Evolutionary conservation across 176 grass and related monocot species (phyloP), one percentile per base, ranked within the genome.

Genomic region (Dactylis glomerata): DNA sequence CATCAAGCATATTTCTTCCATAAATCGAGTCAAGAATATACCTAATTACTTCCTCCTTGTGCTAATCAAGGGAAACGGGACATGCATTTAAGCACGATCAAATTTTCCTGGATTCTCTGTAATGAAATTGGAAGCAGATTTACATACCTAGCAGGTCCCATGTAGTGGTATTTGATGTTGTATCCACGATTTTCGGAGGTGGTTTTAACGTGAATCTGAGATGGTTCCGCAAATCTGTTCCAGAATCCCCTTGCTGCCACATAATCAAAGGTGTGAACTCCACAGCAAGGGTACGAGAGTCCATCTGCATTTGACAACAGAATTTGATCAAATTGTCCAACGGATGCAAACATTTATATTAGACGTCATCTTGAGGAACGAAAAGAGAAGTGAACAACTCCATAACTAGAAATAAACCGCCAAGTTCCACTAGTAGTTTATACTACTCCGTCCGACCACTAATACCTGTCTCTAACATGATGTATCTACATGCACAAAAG

Each of bases 261-360:
- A 99, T 92, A 49, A 99, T 96, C 86, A 95, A 86, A 78, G 91
- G 96, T 23, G 93, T 86, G 67, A 99, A 85, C 90, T 99, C 96
- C 78, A 96, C 84, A 69, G 96, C 91, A 84, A 99, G 87, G 80
- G 91, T 96, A 87, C 85, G 68, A 73, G 96, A 91, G 70, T 99
- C 89, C 93, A 99, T 99, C 96, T 99, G 86, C 85, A 89, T 86
- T 82, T n/a, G 31, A 41, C 42, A 76, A 26, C 12, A 77, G 45
- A 78, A 19, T 12, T 77, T n/a, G 44, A 9, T 69, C 56, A 63
- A 65, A 66, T 26, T 28, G n/a, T 52, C 24, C n/a, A 72, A 76
- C 15, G 11, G 20, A 73, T 42, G 41, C 41, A 73, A 28, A 17
- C 26, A 28, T 64, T 31, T 26, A 51, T 55, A 69, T 54, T 86